Evolutionary conservation across 345 rosid genomes (phyloP).

Genomic region (Bruguiera gymnorhiza): DNA sequence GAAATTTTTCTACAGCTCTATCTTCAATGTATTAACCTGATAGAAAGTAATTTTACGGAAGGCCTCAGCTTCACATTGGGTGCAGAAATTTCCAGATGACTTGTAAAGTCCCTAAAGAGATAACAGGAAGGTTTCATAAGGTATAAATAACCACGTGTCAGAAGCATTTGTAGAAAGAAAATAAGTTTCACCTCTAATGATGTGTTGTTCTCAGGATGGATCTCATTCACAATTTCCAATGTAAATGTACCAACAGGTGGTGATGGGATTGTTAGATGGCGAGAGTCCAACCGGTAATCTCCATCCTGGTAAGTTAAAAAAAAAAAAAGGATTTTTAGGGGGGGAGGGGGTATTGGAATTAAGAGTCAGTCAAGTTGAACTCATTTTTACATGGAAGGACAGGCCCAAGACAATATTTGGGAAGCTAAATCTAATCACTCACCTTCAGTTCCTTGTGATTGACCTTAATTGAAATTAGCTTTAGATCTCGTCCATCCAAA

Average conservation of each 20-base stretch:
- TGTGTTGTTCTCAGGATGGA: slow-evolving; percentile 84
- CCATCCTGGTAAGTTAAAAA: slow-evolving; percentile 44
- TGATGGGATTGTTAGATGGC: slow-evolving; percentile 65
- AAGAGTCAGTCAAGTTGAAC: background rate
- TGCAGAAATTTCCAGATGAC: slow-evolving; percentile 91
- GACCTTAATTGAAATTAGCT: slow-evolving; percentile 74
- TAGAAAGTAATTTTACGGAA: slow-evolving; percentile 90
- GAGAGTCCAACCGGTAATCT: slow-evolving; percentile 56
- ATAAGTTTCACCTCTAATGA: slow-evolving; percentile 64
- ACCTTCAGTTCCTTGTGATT: slow-evolving; percentile 69
- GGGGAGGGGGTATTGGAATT: background rate
- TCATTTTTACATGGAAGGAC: background rate
- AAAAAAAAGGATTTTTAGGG: no score
- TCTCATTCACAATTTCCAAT: slow-evolving; percentile 79
- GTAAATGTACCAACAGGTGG: slow-evolving; percentile 60
- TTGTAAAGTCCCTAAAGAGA: slow-evolving; percentile 81
- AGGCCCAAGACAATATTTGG: background rate
- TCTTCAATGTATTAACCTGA: slow-evolving; percentile 50
- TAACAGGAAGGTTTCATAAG: background rate
- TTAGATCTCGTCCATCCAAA: slow-evolving; percentile 77
- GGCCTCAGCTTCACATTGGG: slow-evolving; percentile 99
- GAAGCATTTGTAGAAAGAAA: background rate
- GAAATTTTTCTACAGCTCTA: background rate
- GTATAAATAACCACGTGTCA: background rate
- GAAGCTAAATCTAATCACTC: slow-evolving; percentile 12